Percentiles rank a stretch among this genome's conserved stretches.
Evolutionary conservation across 2,329 filamentous ascomycete species (phyloP).

Genomic region (Arachnomyces sp.): DNA sequence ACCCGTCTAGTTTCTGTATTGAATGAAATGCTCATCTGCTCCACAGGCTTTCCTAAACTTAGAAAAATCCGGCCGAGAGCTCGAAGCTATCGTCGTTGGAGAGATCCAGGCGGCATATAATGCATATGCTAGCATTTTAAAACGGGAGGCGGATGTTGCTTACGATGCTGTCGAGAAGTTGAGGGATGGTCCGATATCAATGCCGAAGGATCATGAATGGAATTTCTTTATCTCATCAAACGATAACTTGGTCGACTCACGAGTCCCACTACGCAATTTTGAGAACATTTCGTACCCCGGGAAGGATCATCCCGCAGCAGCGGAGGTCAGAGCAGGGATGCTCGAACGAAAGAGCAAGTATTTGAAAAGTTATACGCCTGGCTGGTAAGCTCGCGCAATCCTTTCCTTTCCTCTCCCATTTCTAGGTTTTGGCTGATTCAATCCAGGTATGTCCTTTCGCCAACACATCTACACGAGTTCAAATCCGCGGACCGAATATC

Average conservation of each 20-base stretch:
- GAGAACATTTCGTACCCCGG: conserved; percentile 88
- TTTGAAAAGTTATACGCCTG: conserved; percentile 90
- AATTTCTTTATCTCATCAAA: conserved; percentile 69
- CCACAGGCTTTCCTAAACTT: conserved; percentile 81
- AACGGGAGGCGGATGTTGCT: conserved; percentile 77
- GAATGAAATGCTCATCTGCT: conserved; percentile 6
- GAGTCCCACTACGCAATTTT: conserved; percentile 64
- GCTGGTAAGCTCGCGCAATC: conserved; percentile 57
- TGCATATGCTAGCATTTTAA: conserved; percentile 81
- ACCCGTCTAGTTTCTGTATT: background rate
- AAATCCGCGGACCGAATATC: conserved; percentile 88
- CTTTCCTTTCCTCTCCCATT: background rate
- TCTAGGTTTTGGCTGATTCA: background rate
- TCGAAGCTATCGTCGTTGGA: conserved; percentile 92
- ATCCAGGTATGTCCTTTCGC: conserved; percentile 81
- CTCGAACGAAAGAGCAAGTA: conserved; percentile 98
- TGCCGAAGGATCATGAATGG: conserved; percentile 94
- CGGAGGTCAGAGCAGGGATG: conserved; percentile 82
- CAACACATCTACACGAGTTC: conserved; percentile 96
- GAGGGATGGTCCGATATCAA: conserved; percentile 74
- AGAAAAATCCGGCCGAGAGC: conserved; percentile 84
- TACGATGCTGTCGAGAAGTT: conserved; percentile 72
- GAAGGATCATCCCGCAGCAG: conserved; percentile 70
- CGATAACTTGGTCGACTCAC: conserved; percentile 79
- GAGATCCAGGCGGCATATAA: conserved; percentile 98